A percentile compares a stretch with the other conserved stretches of the same genome.
Conservation (phyloP, 169 alveolate species). For the Cryptosporidium bovis region DNA sequence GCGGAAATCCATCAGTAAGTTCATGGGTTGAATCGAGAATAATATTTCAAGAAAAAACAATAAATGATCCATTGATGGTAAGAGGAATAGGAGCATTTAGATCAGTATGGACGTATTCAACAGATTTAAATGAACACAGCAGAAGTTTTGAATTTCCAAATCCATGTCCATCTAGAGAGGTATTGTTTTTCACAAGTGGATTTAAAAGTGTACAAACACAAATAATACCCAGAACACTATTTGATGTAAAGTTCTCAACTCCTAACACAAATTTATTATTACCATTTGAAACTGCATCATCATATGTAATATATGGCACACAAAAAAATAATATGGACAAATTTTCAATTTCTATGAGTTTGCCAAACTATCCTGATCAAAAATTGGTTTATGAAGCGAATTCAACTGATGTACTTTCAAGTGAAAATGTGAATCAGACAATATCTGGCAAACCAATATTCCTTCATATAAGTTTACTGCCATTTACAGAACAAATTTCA, state of each 20-base stretch:
- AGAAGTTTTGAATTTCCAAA: conserved; percentile 72
- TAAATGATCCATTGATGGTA: conserved; percentile 36
- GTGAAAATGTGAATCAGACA: conserved; percentile 26
- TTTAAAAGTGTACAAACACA: conserved; percentile 66
- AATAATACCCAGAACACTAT: conserved; percentile 64
- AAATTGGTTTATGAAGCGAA: conserved; percentile 55
- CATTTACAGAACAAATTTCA: conserved; percentile 71
- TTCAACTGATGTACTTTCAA: conserved; percentile 34
- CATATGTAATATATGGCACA: conserved; percentile 72
- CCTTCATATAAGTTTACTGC: conserved; percentile 52
- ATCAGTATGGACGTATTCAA: conserved; percentile 69
- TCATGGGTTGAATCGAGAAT: conserved; percentile 71
- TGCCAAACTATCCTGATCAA: conserved; percentile 70
- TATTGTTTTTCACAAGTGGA: conserved; percentile 64
- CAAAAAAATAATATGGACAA: conserved; percentile 59
- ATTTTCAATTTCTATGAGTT: conserved; percentile 59
- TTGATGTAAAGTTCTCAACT: conserved; percentile 56
- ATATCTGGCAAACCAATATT: conserved; percentile 67
- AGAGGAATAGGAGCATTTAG: conserved; percentile 65
- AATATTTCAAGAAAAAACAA: conserved; percentile 50
- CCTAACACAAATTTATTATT: conserved; percentile 54
- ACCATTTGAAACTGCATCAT: conserved; percentile 72
- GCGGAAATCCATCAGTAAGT: conserved; percentile 66
- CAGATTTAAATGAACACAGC: conserved; percentile 69
- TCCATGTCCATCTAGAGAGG: conserved; percentile 74